Percentiles rank a stretch among this genome's conserved stretches.
Conservation (phyloP, 768 basidiomycete species). For the Kwoniella bestiolae region DNA sequence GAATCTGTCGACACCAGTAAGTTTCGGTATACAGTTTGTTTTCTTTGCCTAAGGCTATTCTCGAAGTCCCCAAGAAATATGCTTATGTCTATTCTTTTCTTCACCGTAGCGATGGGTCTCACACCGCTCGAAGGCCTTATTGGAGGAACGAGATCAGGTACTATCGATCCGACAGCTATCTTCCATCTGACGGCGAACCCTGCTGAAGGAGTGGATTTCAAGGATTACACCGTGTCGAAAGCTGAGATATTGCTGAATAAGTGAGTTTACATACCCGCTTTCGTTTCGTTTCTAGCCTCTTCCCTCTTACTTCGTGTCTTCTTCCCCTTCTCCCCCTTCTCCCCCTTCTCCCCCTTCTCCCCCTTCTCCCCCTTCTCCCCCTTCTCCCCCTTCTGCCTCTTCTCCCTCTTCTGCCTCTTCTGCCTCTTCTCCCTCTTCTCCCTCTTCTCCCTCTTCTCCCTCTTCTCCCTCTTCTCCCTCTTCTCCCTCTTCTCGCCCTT, state of each 20-base stretch:
- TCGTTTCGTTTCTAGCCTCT: no score
- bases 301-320: no score
- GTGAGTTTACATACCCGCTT: conserved; percentile 38
- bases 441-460: no score
- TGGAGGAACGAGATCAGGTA: conserved; percentile 82
- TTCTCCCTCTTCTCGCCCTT: neutral
- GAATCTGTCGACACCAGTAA: conserved; percentile 73
- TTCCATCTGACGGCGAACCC: conserved; percentile 75
- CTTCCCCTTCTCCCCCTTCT: neutral
- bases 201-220: conserved; percentile 62
- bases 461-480: neutral
- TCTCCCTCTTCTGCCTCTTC: neutral
- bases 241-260: conserved; percentile 61
- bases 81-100: conserved; percentile 33
- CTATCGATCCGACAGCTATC: conserved; percentile 81
- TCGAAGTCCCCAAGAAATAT: no score
- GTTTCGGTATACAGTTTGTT: no score
- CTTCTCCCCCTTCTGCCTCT: no score
- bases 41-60: no score
- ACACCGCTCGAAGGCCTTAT: conserved; percentile 87
- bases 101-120: conserved; percentile 70
- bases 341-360: no score
- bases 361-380: no score
- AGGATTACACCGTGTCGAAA: conserved; percentile 56
- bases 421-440: conserved; percentile 1